Conservation (phyloP, 1,284 basidiomycete species). For the Cutaneotrichosporon cavernicola region DNA sequence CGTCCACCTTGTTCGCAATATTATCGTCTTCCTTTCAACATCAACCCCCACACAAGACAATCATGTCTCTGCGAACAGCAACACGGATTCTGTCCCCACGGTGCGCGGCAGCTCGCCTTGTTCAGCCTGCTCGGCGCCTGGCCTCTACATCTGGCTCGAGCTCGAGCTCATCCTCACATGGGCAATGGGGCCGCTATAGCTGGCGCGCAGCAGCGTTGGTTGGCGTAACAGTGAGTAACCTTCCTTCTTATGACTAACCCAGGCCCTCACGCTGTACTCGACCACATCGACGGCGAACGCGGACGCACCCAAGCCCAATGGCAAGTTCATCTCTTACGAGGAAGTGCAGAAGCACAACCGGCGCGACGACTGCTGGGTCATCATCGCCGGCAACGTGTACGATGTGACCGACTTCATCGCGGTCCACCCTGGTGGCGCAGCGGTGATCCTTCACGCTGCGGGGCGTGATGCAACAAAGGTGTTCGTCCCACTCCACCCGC, state of each 20-base stretch:
- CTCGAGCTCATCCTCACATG: not conserved
- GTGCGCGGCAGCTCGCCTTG: not conserved
- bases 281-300: not conserved
- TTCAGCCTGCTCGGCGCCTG: not conserved
- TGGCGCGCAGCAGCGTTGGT: conserved; percentile 1
- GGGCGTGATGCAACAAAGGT: conserved; percentile 60
- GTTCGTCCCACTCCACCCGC: conserved; percentile 56
- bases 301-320: conserved; percentile 52
- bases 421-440: conserved; percentile 59
- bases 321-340: conserved; percentile 62
- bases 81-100: not conserved
- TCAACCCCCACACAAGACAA: not conserved
- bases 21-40: not conserved
- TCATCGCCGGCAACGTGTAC: conserved; percentile 61
- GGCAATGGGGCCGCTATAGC: not conserved
- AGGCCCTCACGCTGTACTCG: conserved; percentile 14
- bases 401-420: conserved; percentile 73
- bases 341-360: conserved; percentile 61
- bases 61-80: conserved; percentile 3
- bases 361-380: conserved; percentile 71
- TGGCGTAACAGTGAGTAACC: not conserved
- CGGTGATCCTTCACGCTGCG: conserved; percentile 58
- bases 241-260: not conserved
- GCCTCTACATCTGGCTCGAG: not conserved
- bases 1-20: not conserved